phyloP scores from a whole-genome alignment of 495 filamentous ascomycete species.

The Daldinia caldariorum region DNA sequence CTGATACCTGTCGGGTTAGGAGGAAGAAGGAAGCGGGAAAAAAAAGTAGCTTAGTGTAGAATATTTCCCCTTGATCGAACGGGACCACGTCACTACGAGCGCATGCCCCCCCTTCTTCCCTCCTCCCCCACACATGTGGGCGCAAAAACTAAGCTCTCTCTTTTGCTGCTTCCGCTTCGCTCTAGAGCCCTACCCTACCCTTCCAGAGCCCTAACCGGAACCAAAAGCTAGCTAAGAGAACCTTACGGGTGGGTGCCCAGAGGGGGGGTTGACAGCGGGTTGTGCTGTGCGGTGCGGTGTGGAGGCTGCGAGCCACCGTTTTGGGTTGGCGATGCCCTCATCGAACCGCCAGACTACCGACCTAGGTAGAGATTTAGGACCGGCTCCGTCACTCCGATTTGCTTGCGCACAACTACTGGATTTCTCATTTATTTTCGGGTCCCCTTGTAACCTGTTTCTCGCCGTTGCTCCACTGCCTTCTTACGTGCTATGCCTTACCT shows the following conservation, averaged over 20 bases:
- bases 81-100: constrained; percentile 47
- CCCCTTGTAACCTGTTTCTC: constrained; percentile 1
- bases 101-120: constrained; percentile 34
- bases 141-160: neutral
- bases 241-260: neutral
- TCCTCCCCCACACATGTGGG: constrained; percentile 38
- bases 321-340: constrained; percentile 42
- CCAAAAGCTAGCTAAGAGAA: neutral
- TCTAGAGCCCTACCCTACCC: no score
- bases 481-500: no score
- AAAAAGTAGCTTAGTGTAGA: neutral
- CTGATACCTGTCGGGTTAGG: constrained; percentile 17
- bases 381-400: constrained; percentile 39
- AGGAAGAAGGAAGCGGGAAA: constrained; percentile 13
- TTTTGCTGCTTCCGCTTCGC: neutral
- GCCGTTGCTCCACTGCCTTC: constrained; percentile 1
- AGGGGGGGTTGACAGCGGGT: constrained; percentile 24
- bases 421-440: constrained; percentile 1
- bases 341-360: constrained; percentile 36
- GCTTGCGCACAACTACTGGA: no score
- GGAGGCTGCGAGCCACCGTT: constrained; percentile 43
- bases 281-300: constrained; percentile 28
- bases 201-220: neutral
- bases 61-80: constrained; percentile 45
- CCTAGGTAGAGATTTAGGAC: constrained; percentile 38